phyloP scores from a whole-genome alignment of 768 basidiomycete genomes.

The Pisolithus albus region DNA sequence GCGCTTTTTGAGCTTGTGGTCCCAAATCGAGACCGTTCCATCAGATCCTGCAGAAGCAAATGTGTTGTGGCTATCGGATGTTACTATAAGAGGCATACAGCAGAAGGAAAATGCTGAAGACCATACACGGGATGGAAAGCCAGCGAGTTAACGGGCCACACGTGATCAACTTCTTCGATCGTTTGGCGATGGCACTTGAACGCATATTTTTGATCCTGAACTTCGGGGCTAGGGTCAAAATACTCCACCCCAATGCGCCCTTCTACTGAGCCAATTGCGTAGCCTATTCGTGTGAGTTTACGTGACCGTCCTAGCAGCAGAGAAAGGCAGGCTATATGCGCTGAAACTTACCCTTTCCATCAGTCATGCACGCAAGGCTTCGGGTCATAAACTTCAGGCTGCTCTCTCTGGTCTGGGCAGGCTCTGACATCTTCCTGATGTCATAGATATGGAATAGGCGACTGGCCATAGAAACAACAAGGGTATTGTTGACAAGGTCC shows the following conservation, averaged over 20 bases:
- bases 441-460: slow-evolving; percentile 88
- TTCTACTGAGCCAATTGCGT: slow-evolving; percentile 89
- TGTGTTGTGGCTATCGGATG: slow-evolving; percentile 66
- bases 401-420: slow-evolving; percentile 80
- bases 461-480: slow-evolving; percentile 92
- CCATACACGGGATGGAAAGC: slow-evolving; percentile 86
- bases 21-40: slow-evolving; percentile 92
- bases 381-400: slow-evolving; percentile 94
- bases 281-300: slow-evolving; percentile 45
- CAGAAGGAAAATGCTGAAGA: background rate
- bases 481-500: slow-evolving; percentile 67
- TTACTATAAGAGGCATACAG: background rate
- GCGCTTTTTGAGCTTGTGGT: slow-evolving; percentile 93
- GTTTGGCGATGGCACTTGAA: slow-evolving; percentile 96
- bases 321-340: background rate
- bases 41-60: slow-evolving; percentile 96
- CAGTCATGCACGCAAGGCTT: slow-evolving; percentile 85
- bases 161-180: slow-evolving; percentile 86
- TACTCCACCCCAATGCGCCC: slow-evolving; percentile 97
- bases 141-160: slow-evolving; percentile 93
- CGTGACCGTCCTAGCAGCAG: background rate
- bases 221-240: slow-evolving; percentile 72
- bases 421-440: slow-evolving; percentile 66
- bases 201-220: slow-evolving; percentile 75
- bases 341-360: slow-evolving; percentile 66